Percentiles rank a stretch among this genome's conserved stretches.
Evolutionary conservation across 2,329 filamentous ascomycete genomes (phyloP).

Genomic region (Curvularia lunata): DNA sequence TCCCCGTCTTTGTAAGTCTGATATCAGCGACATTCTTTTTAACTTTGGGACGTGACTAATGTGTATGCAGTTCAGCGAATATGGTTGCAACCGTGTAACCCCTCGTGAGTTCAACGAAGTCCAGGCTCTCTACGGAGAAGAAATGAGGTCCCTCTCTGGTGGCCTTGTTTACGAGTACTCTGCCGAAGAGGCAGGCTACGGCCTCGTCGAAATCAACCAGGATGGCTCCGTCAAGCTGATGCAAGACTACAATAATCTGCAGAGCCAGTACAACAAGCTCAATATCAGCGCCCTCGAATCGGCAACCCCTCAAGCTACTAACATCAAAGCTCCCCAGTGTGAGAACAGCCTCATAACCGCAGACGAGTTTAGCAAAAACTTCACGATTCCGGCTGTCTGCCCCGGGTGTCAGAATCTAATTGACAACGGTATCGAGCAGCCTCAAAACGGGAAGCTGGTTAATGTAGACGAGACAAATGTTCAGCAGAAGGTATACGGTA

Average conservation of each 20-base stretch:
- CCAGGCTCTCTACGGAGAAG: constrained; percentile 69
- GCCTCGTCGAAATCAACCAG: constrained; percentile 54
- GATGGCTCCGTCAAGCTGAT: constrained; percentile 54
- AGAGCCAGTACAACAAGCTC: constrained; percentile 75
- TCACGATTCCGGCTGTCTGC: constrained; percentile 72
- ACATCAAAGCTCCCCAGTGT: constrained; percentile 68
- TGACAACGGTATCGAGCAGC: constrained; percentile 72
- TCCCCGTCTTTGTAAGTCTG: constrained; percentile 68
- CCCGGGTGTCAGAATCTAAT: constrained; percentile 77
- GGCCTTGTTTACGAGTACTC: constrained; percentile 83
- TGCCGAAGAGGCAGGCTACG: constrained; percentile 69
- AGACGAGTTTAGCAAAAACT: constrained; percentile 74
- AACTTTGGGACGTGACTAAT: neutral
- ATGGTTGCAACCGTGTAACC: constrained; percentile 71
- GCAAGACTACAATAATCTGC: constrained; percentile 68
- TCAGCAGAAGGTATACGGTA: constrained; percentile 62
- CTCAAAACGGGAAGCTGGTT: constrained; percentile 64
- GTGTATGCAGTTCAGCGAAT: constrained; percentile 68
- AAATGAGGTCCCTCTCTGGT: constrained; percentile 77
- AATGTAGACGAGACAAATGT: constrained; percentile 63
- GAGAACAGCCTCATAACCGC: constrained; percentile 68
- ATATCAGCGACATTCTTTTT: neutral
- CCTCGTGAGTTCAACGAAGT: constrained; percentile 79
- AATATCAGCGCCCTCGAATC: constrained; percentile 72
- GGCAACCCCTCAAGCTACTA: constrained; percentile 63